Percentiles rank a stretch among this genome's conserved stretches.
These are phyloP conservation scores for Amauroascus verrucosus DNA, from an alignment of 2,329 filamentous ascomycete species.

Conservation along the genomic window DNA sequence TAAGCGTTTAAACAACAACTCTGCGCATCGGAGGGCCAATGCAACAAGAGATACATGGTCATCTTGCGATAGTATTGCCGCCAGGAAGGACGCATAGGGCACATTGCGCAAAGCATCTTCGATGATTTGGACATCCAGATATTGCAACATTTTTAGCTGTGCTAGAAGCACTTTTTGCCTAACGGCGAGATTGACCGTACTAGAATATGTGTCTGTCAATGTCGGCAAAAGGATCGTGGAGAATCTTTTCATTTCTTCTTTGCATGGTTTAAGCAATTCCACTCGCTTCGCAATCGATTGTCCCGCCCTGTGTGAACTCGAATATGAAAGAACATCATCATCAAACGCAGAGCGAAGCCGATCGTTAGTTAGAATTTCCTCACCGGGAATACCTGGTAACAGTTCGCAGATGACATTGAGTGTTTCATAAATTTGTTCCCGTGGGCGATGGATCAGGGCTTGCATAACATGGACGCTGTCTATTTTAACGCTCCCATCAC, in stretches of 20 bases:
- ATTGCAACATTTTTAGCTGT: slow-evolving; percentile 97
- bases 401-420: slow-evolving; percentile 96
- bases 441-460: slow-evolving; percentile 84
- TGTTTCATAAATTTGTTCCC: slow-evolving; percentile 94
- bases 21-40: slow-evolving; percentile 76
- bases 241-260: slow-evolving; percentile 78
- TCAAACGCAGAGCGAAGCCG: slow-evolving; percentile 38
- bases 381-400: slow-evolving; percentile 58
- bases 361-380: slow-evolving; percentile 43
- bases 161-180: slow-evolving; percentile 89
- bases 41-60: slow-evolving; percentile 83
- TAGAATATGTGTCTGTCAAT: slow-evolving; percentile 91
- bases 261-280: slow-evolving; percentile 72
- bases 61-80: slow-evolving; percentile 88
- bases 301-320: slow-evolving; percentile 32
- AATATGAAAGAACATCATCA: slow-evolving; percentile 30
- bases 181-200: slow-evolving; percentile 89
- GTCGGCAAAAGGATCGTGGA: slow-evolving; percentile 89
- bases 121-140: slow-evolving; percentile 75
- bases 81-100: slow-evolving; percentile 89
- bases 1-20: slow-evolving; percentile 72
- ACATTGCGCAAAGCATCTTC: slow-evolving; percentile 77
- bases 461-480: slow-evolving; percentile 99
- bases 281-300: slow-evolving; percentile 65
- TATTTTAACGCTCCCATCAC: slow-evolving; percentile 57